Conservation (phyloP, 352 stramenopile species). For the Globisporangium radiosum region DNA sequence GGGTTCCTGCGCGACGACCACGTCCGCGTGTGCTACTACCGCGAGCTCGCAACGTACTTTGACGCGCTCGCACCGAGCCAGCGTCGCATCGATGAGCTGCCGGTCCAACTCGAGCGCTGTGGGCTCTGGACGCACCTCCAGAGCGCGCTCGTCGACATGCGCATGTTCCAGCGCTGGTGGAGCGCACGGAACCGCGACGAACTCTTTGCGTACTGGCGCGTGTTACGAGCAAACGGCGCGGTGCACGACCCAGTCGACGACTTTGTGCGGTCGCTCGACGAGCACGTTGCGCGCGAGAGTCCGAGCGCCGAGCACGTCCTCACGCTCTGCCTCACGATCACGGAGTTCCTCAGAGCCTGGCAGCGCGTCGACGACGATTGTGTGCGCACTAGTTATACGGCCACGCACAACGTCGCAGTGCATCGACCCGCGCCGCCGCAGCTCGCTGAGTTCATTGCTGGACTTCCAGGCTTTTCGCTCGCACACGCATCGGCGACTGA, state of each 20-base stretch:
- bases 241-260: constrained; percentile 75
- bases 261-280: constrained; percentile 72
- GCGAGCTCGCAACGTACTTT: constrained; percentile 70
- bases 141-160: constrained; percentile 69
- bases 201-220: constrained; percentile 77
- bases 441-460: constrained; percentile 68
- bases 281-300: constrained; percentile 57
- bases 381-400: neutral
- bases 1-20: constrained; percentile 64
- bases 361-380: constrained; percentile 23
- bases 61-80: constrained; percentile 61
- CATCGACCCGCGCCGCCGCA: constrained; percentile 49
- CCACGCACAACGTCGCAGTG: constrained; percentile 19
- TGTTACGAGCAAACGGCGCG: constrained; percentile 50
- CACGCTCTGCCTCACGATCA: constrained; percentile 68
- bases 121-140: constrained; percentile 60
- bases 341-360: constrained; percentile 70
- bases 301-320: constrained; percentile 61
- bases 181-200: constrained; percentile 70
- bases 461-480: constrained; percentile 49
- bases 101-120: constrained; percentile 74
- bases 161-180: constrained; percentile 86
- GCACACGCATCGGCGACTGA: constrained; percentile 45
- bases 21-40: constrained; percentile 63
- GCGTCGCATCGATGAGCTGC: constrained; percentile 70